Evolutionary conservation across 495 filamentous ascomycete species (phyloP).

Genomic region (Hypoxylon perforatum): DNA sequence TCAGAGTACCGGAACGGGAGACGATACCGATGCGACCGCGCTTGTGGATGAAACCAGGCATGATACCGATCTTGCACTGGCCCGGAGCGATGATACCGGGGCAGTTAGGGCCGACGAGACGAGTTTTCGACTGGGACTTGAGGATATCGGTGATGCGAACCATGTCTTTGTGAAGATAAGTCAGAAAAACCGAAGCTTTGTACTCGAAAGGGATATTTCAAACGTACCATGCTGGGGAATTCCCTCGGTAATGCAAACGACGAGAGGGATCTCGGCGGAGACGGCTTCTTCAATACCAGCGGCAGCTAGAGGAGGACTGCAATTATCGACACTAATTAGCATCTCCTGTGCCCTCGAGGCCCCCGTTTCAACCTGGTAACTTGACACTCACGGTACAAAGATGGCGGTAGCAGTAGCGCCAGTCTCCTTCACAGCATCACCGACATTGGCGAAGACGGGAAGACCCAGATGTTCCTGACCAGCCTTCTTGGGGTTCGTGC

Average conservation of each 20-base stretch:
- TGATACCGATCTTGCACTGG: slow-evolving; percentile 99
- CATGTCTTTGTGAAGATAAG: slow-evolving; percentile 75
- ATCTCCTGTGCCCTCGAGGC: not conserved
- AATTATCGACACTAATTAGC: not conserved
- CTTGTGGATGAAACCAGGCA: slow-evolving; percentile 99
- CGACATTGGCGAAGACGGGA: slow-evolving; percentile 91
- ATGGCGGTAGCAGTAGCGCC: slow-evolving; percentile 93
- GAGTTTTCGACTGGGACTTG: slow-evolving; percentile 96
- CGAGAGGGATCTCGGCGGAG: slow-evolving; percentile 87
- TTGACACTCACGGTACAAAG: slow-evolving; percentile 85
- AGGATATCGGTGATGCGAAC: slow-evolving; percentile 98
- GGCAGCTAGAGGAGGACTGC: slow-evolving; percentile 88
- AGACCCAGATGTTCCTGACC: slow-evolving; percentile 87
- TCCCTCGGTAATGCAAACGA: slow-evolving; percentile 98
- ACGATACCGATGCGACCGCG: slow-evolving; percentile 98
- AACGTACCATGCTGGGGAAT: slow-evolving; percentile 92
- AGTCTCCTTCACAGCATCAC: slow-evolving; percentile 89
- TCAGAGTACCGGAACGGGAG: slow-evolving; percentile 96
- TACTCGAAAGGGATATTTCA: not conserved
- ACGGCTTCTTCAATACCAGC: slow-evolving; percentile 97
- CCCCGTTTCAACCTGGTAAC: slow-evolving; percentile 17
- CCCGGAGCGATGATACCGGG: slow-evolving; percentile 97
- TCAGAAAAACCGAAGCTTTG: not conserved
- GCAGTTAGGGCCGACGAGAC: slow-evolving; percentile 97
- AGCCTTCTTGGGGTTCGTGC: slow-evolving; percentile 99